These are phyloP conservation scores for Nakaseomyces sp. DNA, from an alignment of 1,139 yeast species.

Conservation along the genomic window DNA sequence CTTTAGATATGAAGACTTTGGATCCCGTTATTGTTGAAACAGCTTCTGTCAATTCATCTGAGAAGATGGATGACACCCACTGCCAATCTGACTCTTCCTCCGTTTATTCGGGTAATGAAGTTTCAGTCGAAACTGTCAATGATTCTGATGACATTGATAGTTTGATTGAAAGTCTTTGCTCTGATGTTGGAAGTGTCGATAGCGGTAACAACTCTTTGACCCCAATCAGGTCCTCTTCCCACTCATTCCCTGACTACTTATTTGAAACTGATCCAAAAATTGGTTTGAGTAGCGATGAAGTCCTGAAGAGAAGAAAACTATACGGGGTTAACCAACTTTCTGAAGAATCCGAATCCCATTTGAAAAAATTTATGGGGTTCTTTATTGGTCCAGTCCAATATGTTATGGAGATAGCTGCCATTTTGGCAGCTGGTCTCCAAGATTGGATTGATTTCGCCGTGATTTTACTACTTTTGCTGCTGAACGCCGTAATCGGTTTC, in stretches of 20 bases:
- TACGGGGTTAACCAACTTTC: conserved; percentile 89
- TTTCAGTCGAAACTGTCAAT: not conserved
- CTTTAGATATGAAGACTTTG: not conserved
- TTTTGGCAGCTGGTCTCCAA: conserved; percentile 92
- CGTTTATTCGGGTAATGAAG: not conserved
- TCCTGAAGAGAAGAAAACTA: conserved; percentile 76
- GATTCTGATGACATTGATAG: too few species aligned
- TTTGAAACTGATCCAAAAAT: conserved; percentile 72
- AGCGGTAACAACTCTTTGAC: conserved; percentile 34
- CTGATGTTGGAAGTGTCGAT: conserved; percentile 57
- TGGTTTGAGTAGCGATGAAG: conserved; percentile 38
- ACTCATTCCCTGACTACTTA: conserved; percentile 72
- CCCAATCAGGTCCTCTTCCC: conserved; percentile 30
- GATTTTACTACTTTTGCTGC: conserved; percentile 57
- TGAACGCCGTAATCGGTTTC: conserved; percentile 92
- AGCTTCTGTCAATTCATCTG: not conserved
- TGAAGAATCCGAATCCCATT: conserved; percentile 77
- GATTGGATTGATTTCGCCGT: conserved; percentile 96
- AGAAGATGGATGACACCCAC: not conserved
- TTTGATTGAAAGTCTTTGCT: conserved; percentile 41
- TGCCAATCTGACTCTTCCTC: not conserved
- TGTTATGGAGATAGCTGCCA: conserved; percentile 98
- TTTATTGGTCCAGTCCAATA: conserved; percentile 96
- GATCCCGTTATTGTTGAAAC: not conserved
- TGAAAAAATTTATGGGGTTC: conserved; percentile 72